phyloP scores from a whole-genome alignment of 1,284 basidiomycete genomes.

The Puccinia triticina region DNA sequence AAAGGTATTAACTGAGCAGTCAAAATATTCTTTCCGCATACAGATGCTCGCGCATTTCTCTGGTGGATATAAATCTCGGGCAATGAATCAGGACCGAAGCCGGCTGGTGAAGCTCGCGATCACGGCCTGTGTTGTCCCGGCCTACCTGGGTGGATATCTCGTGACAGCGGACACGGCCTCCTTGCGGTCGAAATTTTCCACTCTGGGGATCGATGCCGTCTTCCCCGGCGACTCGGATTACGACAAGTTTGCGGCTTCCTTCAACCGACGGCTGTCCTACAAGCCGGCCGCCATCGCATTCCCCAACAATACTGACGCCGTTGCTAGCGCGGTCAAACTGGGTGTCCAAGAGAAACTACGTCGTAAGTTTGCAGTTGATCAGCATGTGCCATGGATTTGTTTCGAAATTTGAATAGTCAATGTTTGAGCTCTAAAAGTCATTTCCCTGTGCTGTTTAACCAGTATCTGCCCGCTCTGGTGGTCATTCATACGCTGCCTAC shows the following conservation, averaged over 20 bases:
- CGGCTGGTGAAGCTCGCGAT: no score
- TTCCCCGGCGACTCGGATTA: conserved; percentile 37
- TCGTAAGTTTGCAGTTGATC: not conserved
- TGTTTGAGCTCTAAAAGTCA: no score
- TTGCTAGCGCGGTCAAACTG: conserved; percentile 16
- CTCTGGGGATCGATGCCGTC: conserved; percentile 31
- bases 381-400: not conserved
- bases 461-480: conserved; percentile 44
- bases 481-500: conserved; percentile 47
- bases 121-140: not conserved
- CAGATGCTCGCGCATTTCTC: no score
- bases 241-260: conserved; percentile 24
- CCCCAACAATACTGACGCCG: conserved; percentile 21
- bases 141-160: not conserved
- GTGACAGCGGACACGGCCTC: conserved; percentile 28
- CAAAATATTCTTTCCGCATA: no score
- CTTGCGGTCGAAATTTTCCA: not conserved
- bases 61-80: no score
- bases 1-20: no score
- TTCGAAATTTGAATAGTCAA: not conserved
- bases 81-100: no score
- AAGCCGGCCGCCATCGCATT: conserved; percentile 34
- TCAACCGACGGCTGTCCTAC: conserved; percentile 23
- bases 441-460: not conserved
- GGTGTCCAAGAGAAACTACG: conserved; percentile 31